Conservation (phyloP, 2,329 filamentous ascomycete species). For the Grosmannia serpens region DNA sequence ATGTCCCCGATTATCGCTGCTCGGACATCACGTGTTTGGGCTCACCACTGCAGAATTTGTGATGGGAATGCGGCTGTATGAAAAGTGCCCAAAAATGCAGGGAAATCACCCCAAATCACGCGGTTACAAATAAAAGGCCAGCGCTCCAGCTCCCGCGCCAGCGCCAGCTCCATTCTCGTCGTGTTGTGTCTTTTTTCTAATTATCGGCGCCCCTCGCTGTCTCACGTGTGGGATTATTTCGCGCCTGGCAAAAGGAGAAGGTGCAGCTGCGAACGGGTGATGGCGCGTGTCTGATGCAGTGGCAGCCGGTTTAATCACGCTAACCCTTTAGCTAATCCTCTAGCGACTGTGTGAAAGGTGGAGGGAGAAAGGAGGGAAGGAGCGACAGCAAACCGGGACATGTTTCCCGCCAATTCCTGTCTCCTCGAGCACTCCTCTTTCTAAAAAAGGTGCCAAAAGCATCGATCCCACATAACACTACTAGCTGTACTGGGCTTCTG, state of each 20-base stretch:
- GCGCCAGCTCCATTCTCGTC: not conserved
- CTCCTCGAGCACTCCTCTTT: slow-evolving; percentile 1
- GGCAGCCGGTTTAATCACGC: not conserved
- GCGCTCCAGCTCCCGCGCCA: not conserved
- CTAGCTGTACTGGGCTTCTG: not conserved
- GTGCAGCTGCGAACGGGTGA: not conserved
- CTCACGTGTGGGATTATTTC: not conserved
- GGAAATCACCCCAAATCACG: not conserved
- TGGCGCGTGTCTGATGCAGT: not conserved
- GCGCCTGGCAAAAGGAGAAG: not conserved
- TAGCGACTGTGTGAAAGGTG: not conserved
- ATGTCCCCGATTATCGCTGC: not conserved
- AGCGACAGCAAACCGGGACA: not conserved
- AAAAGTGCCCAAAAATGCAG: not conserved
- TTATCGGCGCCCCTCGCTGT: not conserved
- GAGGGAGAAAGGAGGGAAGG: slow-evolving; percentile 2
- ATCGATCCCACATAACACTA: not conserved
- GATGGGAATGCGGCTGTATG: not conserved
- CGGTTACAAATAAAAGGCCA: not conserved
- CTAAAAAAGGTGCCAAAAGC: not conserved
- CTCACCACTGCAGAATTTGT: not conserved
- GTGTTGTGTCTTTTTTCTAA: not conserved
- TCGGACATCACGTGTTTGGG: not conserved
- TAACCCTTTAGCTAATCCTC: slow-evolving; percentile 2
- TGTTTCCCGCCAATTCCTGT: slow-evolving; percentile 2